These are phyloP conservation scores for Hypocreales sp. DNA, from an alignment of 2,329 filamentous ascomycete genomes.

Conservation along the genomic window DNA sequence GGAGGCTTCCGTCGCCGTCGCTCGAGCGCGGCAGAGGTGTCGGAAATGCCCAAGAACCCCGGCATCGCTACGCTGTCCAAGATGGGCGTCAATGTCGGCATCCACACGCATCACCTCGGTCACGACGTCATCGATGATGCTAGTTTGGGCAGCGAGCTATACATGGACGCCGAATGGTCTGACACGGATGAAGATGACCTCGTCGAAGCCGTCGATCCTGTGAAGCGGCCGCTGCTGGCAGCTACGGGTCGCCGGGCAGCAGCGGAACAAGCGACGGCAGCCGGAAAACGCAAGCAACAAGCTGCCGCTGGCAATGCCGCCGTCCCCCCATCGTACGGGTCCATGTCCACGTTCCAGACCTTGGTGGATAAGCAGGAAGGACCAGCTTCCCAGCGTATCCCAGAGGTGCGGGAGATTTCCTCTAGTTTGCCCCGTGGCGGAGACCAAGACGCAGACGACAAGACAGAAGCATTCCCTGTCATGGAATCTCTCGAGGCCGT, in stretches of 20 bases:
- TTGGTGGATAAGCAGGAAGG: slow-evolving; percentile 1
- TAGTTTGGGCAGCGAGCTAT: slow-evolving; percentile 13
- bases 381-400: slow-evolving; percentile 3
- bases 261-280: slow-evolving; percentile 1
- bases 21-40: slow-evolving; percentile 40
- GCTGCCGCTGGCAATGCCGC: too few relatives aligned
- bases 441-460: not conserved
- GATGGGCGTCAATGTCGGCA: slow-evolving; percentile 53
- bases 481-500: slow-evolving; percentile 6
- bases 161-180: slow-evolving; percentile 15
- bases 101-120: slow-evolving; percentile 59
- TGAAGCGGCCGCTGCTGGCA: slow-evolving; percentile 9
- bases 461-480: slow-evolving; percentile 9
- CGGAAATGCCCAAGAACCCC: slow-evolving; percentile 45
- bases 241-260: not conserved
- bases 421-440: slow-evolving; percentile 1
- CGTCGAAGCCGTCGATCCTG: slow-evolving; percentile 5
- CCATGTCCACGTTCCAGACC: slow-evolving; percentile 13
- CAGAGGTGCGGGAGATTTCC: slow-evolving; percentile 3
- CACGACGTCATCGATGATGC: slow-evolving; percentile 38
- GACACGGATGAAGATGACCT: slow-evolving; percentile 15
- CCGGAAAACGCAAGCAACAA: too few relatives aligned
- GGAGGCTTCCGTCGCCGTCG: slow-evolving; percentile 14
- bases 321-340: slow-evolving; percentile 16
- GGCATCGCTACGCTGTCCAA: slow-evolving; percentile 34